phyloP scores from a whole-genome alignment of 129 eudicot genomes.

The Flaveria linearis region DNA sequence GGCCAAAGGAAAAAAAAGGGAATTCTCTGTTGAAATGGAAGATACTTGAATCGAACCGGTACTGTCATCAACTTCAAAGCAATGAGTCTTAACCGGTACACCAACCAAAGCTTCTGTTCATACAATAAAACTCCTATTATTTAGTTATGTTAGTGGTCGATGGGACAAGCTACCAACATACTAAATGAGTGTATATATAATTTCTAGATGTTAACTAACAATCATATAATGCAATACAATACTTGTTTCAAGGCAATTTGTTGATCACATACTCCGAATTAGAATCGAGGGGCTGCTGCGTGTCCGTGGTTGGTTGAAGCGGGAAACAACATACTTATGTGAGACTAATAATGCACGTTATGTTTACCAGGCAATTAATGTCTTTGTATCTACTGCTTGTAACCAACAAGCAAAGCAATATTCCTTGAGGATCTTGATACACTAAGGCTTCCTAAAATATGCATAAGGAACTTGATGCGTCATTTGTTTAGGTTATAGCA shows the following conservation, averaged over 20 bases:
- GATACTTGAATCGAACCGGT: too few relatives aligned
- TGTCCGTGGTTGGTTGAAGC: conserved; percentile 82
- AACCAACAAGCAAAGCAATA: conserved; percentile 94
- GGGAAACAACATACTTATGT: conserved; percentile 91
- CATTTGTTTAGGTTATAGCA: too few relatives aligned
- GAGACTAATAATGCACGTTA: conserved; percentile 94
- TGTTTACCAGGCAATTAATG: conserved; percentile 92
- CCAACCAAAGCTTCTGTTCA: too few relatives aligned
- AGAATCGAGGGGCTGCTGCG: conserved; percentile 95
- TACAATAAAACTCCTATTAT: too few relatives aligned
- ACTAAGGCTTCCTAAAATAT: conserved; percentile 61
- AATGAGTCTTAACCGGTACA: too few relatives aligned
- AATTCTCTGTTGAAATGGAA: too few relatives aligned
- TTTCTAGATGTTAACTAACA: conserved; percentile 2
- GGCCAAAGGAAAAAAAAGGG: too few relatives aligned
- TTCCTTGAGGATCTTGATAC: conserved; percentile 93
- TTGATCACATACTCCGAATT: conserved; percentile 90
- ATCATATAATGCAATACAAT: conserved; percentile 49
- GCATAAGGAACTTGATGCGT: neutral
- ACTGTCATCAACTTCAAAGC: too few relatives aligned
- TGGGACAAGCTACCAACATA: too few relatives aligned
- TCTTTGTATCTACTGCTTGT: conserved; percentile 71
- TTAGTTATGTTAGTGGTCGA: too few relatives aligned
- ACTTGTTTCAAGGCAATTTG: conserved; percentile 90
- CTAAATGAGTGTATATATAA: neutral